These are phyloP conservation scores for Gryganskiella cystojenkinii DNA, from an alignment of 192 early-diverging fungal species.

Conservation along the genomic window DNA sequence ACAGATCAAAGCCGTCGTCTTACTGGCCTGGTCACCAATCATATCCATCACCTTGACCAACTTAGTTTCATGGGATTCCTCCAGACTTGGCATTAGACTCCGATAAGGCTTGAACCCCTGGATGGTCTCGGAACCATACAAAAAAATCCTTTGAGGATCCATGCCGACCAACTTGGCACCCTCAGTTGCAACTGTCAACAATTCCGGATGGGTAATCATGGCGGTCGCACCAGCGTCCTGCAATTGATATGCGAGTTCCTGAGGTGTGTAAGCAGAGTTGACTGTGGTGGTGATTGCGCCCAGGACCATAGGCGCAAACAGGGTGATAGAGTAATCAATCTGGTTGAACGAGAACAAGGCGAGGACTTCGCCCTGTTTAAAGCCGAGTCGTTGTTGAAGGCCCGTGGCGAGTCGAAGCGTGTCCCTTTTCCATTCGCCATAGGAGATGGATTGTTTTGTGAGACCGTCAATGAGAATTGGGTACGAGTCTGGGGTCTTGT, in stretches of 20 bases:
- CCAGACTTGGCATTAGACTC: neutral
- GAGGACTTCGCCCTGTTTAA: constrained; percentile 73
- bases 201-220: constrained; percentile 61
- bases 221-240: constrained; percentile 68
- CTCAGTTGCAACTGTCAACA: constrained; percentile 30
- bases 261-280: constrained; percentile 82
- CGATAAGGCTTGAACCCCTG: constrained; percentile 8
- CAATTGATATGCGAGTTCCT: constrained; percentile 81
- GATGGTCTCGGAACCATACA: constrained; percentile 2
- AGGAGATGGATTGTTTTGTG: constrained; percentile 23
- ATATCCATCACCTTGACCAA: constrained; percentile 4
- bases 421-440: constrained; percentile 37
- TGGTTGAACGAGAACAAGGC: constrained; percentile 78
- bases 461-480: constrained; percentile 52
- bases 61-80: neutral
- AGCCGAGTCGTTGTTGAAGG: constrained; percentile 54
- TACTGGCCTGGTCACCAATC: neutral
- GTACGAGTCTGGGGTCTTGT: constrained; percentile 40
- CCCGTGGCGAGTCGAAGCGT: constrained; percentile 42
- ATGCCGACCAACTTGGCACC: constrained; percentile 30
- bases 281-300: constrained; percentile 76
- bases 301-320: constrained; percentile 18
- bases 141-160: constrained; percentile 22
- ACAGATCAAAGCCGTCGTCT: constrained; percentile 65
- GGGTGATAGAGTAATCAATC: constrained; percentile 16